Evolutionary conservation across 176 grass and related monocot species (phyloP).

Genomic region (Puccinellia tenuiflora): DNA sequence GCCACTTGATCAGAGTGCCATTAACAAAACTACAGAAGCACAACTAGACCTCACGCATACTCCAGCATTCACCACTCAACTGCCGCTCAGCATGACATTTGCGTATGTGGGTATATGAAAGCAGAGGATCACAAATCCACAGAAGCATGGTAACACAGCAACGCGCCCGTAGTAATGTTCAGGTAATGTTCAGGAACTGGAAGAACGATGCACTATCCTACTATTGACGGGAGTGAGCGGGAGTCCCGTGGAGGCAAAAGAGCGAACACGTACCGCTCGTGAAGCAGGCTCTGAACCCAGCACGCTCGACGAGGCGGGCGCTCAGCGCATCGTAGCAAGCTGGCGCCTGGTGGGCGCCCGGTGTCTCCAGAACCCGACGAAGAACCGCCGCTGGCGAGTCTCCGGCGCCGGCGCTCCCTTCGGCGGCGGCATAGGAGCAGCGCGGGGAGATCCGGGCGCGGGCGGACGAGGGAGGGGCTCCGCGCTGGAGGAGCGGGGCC

Average conservation of each 20-base stretch:
- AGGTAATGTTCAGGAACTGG: neutral
- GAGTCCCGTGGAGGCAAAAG: neutral
- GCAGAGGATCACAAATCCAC: neutral
- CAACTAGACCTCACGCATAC: neutral
- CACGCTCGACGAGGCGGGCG: slow-evolving; percentile 61
- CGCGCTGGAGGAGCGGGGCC: neutral
- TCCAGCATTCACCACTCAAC: neutral
- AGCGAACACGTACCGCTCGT: slow-evolving; percentile 69
- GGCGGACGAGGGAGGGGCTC: neutral
- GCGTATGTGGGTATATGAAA: neutral
- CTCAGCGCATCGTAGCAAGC: slow-evolving; percentile 94
- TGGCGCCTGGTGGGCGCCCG: slow-evolving; percentile 68
- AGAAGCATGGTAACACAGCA: neutral
- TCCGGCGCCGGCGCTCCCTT: neutral
- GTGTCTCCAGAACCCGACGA: slow-evolving; percentile 42
- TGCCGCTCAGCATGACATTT: neutral
- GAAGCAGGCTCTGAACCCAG: slow-evolving; percentile 80
- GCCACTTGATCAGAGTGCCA: neutral
- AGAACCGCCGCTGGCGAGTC: slow-evolving; percentile 39
- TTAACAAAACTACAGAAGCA: neutral
- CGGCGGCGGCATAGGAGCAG: slow-evolving; percentile 20
- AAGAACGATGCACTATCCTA: neutral
- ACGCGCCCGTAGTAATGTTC: too few relatives aligned
- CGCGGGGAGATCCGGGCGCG: slow-evolving; percentile 10
- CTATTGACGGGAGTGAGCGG: neutral